A percentile compares a stretch with the other conserved stretches of the same genome.
These are phyloP conservation scores for Mucor plumbeus DNA, from an alignment of 371 early-diverging fungal genomes.

Conservation along the genomic window DNA sequence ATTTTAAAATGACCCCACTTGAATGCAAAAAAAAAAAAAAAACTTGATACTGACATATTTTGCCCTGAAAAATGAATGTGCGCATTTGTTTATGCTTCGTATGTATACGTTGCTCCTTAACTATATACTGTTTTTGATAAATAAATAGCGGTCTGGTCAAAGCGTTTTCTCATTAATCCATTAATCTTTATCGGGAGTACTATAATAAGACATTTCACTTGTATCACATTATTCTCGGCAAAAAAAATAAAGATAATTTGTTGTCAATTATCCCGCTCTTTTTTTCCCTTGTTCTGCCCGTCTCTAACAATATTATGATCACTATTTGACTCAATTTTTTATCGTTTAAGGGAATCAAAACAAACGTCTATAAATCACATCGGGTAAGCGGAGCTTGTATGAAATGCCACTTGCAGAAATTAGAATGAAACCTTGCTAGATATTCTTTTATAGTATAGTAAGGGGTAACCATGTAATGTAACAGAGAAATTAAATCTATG, in stretches of 20 bases:
- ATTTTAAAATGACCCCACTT: constrained; percentile 3
- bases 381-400: background rate
- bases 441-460: background rate
- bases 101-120: background rate
- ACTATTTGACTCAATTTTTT: background rate
- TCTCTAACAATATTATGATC: too few relatives aligned
- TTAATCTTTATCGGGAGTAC: background rate
- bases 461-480: background rate
- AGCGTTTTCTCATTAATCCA: background rate
- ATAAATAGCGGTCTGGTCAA: constrained; percentile 1
- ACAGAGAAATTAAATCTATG: background rate
- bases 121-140: background rate
- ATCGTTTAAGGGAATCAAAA: constrained; percentile 1
- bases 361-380: background rate
- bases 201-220: background rate
- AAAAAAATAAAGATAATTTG: background rate
- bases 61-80: constrained; percentile 9
- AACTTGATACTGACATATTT: background rate
- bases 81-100: background rate
- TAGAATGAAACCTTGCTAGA: background rate
- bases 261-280: background rate
- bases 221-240: background rate
- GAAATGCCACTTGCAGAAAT: background rate
- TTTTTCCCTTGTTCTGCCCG: background rate
- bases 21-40: background rate